Percentiles rank a stretch among this genome's conserved stretches.
These are phyloP conservation scores for Telopea speciosissima DNA, from an alignment of 177 flowering plant genomes.

Conservation along the genomic window DNA sequence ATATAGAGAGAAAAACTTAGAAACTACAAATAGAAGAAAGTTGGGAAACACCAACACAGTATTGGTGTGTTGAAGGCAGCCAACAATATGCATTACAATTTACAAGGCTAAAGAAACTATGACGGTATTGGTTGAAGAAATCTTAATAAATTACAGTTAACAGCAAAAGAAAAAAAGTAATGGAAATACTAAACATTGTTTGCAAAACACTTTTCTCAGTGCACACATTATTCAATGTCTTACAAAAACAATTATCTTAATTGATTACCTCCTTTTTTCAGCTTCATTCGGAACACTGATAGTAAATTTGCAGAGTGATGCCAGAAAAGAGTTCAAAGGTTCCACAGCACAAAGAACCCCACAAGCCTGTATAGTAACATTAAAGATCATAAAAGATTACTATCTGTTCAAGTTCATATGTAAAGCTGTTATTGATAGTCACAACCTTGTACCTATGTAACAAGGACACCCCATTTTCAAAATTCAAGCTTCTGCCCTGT, in stretches of 20 bases:
- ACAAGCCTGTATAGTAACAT: slow-evolving; percentile 58
- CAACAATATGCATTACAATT: background rate
- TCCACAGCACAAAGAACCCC: slow-evolving; percentile 91
- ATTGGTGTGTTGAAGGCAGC: background rate
- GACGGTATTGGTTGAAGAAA: background rate
- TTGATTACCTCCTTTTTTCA: slow-evolving; percentile 69
- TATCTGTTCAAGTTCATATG: background rate
- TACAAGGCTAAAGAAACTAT: background rate
- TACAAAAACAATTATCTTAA: background rate
- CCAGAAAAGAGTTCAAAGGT: slow-evolving; percentile 89
- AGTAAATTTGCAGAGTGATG: slow-evolving; percentile 97
- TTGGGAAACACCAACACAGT: background rate
- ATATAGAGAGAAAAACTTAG: too few relatives aligned
- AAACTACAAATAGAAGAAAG: too few relatives aligned
- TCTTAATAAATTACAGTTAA: background rate
- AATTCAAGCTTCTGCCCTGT: too few relatives aligned
- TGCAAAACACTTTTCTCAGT: background rate
- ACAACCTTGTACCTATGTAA: background rate
- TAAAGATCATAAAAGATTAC: background rate
- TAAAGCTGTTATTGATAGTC: slow-evolving; percentile 1
- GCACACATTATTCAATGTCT: background rate
- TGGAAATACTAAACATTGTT: background rate
- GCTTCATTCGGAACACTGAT: slow-evolving; percentile 65
- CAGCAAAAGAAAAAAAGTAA: background rate
- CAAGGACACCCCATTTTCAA: too few relatives aligned